phyloP scores from a whole-genome alignment of 1,284 basidiomycete species.

The Apiotrichum sp. region DNA sequence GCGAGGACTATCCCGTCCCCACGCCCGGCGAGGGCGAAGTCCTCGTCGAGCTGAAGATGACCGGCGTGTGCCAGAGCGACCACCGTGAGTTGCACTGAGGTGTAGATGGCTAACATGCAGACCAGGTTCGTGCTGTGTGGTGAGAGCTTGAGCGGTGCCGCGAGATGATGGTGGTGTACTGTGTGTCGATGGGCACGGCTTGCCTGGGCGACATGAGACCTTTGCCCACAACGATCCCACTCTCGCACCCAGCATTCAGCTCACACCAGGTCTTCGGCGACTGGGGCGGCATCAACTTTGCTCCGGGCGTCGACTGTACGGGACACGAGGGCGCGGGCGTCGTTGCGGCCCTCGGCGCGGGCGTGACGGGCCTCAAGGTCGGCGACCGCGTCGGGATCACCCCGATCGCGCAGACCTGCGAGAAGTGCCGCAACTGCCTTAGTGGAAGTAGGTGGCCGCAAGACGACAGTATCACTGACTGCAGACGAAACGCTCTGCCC shows the following conservation, averaged over 20 bases:
- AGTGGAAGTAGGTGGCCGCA: too few species aligned
- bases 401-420: slow-evolving; percentile 10
- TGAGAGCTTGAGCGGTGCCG: too few species aligned
- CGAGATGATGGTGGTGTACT: too few species aligned
- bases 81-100: slow-evolving; percentile 11
- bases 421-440: slow-evolving; percentile 14
- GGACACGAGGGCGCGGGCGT: slow-evolving; percentile 19
- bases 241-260: background rate
- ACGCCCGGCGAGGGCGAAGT: slow-evolving; percentile 12
- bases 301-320: slow-evolving; percentile 12
- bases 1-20: slow-evolving; percentile 18
- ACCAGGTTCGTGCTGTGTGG: too few species aligned
- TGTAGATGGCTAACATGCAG: background rate
- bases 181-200: too few species aligned
- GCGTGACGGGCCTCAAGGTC: slow-evolving; percentile 13
- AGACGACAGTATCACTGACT: too few species aligned
- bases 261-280: slow-evolving; percentile 5
- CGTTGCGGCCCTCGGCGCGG: slow-evolving; percentile 13
- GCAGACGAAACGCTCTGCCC: too few species aligned
- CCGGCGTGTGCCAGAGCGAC: slow-evolving; percentile 19
- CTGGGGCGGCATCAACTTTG: slow-evolving; percentile 5
- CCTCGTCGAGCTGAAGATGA: slow-evolving; percentile 15
- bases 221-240: too few species aligned
- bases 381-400: slow-evolving; percentile 15
- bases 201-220: too few species aligned